These are phyloP conservation scores for Starmerella floricola DNA, from an alignment of 805 yeast genomes.

Conservation along the genomic window DNA sequence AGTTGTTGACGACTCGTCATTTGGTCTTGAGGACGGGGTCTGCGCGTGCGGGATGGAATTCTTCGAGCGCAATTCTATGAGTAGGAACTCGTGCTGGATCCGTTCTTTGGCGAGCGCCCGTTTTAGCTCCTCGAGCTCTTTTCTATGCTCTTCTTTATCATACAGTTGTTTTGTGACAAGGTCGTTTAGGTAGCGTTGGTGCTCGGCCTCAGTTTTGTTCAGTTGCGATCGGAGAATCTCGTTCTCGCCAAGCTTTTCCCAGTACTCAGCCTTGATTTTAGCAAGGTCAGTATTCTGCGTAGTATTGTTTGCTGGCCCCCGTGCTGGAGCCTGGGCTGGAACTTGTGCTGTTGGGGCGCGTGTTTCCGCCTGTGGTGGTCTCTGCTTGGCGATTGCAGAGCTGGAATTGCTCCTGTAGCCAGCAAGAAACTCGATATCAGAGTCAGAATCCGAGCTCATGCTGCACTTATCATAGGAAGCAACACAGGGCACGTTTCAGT, in stretches of 20 bases:
- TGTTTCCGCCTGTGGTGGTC: too few species aligned
- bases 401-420: slow-evolving; percentile 6
- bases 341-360: slow-evolving; percentile 3
- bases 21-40: not conserved
- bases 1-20: too few species aligned
- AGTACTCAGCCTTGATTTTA: slow-evolving; percentile 5
- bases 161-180: slow-evolving; percentile 19
- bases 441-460: slow-evolving; percentile 8
- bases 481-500: too few species aligned
- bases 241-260: slow-evolving; percentile 58
- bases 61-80: slow-evolving; percentile 15
- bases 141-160: slow-evolving; percentile 24
- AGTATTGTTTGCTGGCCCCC: too few species aligned
- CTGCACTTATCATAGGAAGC: too few species aligned
- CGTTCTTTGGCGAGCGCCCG: slow-evolving; percentile 36
- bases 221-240: slow-evolving; percentile 62
- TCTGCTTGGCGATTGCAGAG: too few species aligned
- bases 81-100: slow-evolving; percentile 45
- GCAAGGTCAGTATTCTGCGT: too few species aligned
- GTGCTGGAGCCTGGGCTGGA: too few species aligned
- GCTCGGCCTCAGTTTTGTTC: slow-evolving; percentile 27
- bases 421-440: slow-evolving; percentile 16
- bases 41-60: not conserved
- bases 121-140: slow-evolving; percentile 34
- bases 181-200: slow-evolving; percentile 25